Base-by-base conservation (phyloP, 2,329 filamentous ascomycete genomes). In the Rutstroemia sp. region DNA sequence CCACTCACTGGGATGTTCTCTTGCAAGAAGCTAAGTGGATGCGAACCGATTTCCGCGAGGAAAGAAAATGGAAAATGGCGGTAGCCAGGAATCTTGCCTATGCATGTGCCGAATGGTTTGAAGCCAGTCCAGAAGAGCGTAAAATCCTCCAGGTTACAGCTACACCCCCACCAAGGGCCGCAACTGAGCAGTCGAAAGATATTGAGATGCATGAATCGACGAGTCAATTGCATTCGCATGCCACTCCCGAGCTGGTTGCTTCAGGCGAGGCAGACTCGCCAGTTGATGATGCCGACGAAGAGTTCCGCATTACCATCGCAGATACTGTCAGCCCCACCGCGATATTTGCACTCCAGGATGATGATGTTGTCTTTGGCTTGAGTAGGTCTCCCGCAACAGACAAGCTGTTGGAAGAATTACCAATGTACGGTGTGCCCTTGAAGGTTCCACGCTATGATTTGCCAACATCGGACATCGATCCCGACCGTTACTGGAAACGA, bases 21-120 rank as follows among this genome's bases (percentile, higher is more conserved):
- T 75, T 99, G 34, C 82, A 91, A 63, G 92, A 99, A 74, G 90
- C 92, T 81, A 95, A 92, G 71, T 97, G 92, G 92, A 95, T 99
- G 90, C 83, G 92, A 51, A 96, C 91, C 1, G 94, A 99, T 71
- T 97, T 96, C 67, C 82, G 88, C 52, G 90, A 96, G 71, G 94
- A 97, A 71, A 79, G 90, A 42, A 96, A 95, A 70, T 96, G 92
- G 91, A 97, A 96, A 73, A 85, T 83, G 67, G 82, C 87, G 2
- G 81, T 87, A 38, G 92, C 92, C 5, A 86, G 86, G 58, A 90
- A 86, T 57, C 77, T 96, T 58, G 94, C 91, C 1, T 77, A 85
- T 65, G 88, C 87, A 65, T 97, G 92, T 71, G 89, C 87, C 0
- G 86, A 92, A 63, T 99, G 90, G 82, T 80, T 90, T 39, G 78